phyloP scores from a whole-genome alignment of 495 filamentous ascomycete species.

The Aspergillus affinis region DNA sequence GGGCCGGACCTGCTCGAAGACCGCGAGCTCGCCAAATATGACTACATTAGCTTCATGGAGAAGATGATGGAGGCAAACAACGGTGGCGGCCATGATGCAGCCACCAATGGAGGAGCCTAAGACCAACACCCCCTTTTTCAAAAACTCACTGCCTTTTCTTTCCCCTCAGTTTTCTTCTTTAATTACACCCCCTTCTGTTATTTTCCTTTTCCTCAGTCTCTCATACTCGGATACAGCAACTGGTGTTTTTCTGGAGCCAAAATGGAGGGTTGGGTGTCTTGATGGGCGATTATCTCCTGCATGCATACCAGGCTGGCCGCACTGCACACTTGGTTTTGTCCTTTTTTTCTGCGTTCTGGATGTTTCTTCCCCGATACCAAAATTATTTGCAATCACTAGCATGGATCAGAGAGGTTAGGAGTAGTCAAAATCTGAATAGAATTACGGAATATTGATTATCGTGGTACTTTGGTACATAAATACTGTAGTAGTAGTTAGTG shows the following conservation, averaged over 20 bases:
- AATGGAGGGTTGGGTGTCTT: constrained; percentile 19
- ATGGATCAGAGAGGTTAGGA: constrained; percentile 3
- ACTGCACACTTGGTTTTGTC: constrained; percentile 20
- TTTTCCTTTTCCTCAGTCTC: constrained; percentile 20
- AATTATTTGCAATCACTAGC: constrained; percentile 3
- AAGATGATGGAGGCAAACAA: constrained; percentile 54
- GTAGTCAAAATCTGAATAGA: constrained; percentile 14
- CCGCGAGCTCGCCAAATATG: constrained; percentile 73
- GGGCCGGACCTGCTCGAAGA: constrained; percentile 81
- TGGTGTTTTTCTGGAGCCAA: constrained; percentile 30
- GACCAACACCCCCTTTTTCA: background rate
- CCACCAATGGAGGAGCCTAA: constrained; percentile 34
- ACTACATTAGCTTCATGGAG: constrained; percentile 94
- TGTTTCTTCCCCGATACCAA: constrained; percentile 2
- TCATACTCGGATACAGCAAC: constrained; percentile 21
- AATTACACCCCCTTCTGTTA: constrained; percentile 32
- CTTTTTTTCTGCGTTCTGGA: constrained; percentile 16
- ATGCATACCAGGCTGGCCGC: constrained; percentile 34
- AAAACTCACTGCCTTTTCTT: constrained; percentile 3
- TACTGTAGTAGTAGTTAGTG: too few relatives aligned
- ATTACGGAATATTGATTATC: background rate
- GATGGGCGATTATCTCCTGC: constrained; percentile 24
- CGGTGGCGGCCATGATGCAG: constrained; percentile 11
- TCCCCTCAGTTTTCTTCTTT: constrained; percentile 20
- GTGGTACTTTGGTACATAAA: background rate